Base-by-base conservation (phyloP, 371 early-diverging fungal species). In the Circinella umbellata region DNA sequence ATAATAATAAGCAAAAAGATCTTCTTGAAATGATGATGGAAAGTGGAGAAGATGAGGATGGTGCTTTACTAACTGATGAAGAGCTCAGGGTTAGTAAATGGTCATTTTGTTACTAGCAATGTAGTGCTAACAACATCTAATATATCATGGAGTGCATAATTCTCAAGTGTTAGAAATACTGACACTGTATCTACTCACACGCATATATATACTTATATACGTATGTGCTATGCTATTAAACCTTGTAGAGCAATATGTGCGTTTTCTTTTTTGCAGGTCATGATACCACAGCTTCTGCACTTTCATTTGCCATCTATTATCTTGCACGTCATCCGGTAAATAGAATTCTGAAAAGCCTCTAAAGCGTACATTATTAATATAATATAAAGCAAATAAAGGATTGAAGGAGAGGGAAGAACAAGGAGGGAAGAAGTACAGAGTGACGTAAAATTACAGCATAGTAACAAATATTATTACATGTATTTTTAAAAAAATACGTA, bases 21-120 rank as follows among this genome's bases (percentile, higher is more conserved):
- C 61, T 86, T 64, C 72, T 86, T 36, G 76, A 85, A 3, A 72
- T 86, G 76, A 79, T 86, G 83, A 65, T 84, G 35, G 72, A 75
- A 65, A 63, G 59, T 38, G 78, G 76, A 49, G 69, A 70, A n/a
- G 51, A 64, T 55, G 77, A 73, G 4, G 59, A 61, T n/a, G 74
- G 57, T 17, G 38, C 34, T 34, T 20, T 11, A 11, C 62, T 73
- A 18, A 62, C 69, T 1, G 65, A 73, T 47, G 64, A 67, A 47
- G 77, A 76, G 18, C 38, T 64, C 5, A n/a, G 17, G 54, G 64
- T 64, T 53, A 27, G 27, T 27, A 27, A 27, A 27, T 2, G 27
- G 27, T 27, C 27, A 27, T 27, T 27, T 27, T 27, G 27, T 27
- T 27, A 27, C 27, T 27, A 27, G 27, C 2, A 27, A 27, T 27